Conservation (phyloP, 768 basidiomycete species). For the Amanita pseudoporphyria region DNA sequence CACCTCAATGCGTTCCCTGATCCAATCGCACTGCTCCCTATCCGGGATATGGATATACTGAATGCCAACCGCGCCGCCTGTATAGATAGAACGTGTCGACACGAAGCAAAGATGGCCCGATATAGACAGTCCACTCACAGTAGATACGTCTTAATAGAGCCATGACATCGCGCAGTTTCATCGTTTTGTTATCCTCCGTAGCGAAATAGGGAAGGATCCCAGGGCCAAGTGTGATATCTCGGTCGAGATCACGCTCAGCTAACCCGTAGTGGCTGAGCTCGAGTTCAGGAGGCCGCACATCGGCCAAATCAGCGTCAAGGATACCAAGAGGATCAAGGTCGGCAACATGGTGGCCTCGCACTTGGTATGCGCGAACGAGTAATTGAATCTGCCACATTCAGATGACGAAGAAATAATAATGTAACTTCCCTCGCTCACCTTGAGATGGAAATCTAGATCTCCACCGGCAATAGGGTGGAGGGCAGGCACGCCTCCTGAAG, state of each 20-base stretch:
- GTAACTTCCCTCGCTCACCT: conserved; percentile 38
- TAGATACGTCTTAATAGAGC: conserved; percentile 87
- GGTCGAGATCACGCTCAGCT: conserved; percentile 88
- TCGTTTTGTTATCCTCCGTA: conserved; percentile 73
- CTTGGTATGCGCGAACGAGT: conserved; percentile 97
- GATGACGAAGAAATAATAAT: background rate
- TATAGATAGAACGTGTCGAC: conserved; percentile 7
- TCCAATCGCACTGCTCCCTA: conserved; percentile 99
- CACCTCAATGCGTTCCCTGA: conserved; percentile 89
- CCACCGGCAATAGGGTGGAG: conserved; percentile 59
- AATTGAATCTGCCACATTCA: conserved; percentile 70
- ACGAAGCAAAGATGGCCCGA: background rate
- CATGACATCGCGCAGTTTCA: conserved; percentile 90
- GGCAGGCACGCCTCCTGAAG: conserved; percentile 74
- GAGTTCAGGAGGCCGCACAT: conserved; percentile 77
- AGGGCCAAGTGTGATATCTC: conserved; percentile 89
- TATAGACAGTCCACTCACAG: conserved; percentile 44
- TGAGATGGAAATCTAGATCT: conserved; percentile 89
- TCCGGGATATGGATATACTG: conserved; percentile 96
- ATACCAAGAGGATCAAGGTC: conserved; percentile 95
- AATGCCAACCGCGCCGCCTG: conserved; percentile 75
- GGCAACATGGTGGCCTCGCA: conserved; percentile 94
- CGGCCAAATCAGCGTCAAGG: conserved; percentile 77
- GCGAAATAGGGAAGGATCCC: conserved; percentile 96
- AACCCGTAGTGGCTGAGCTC: conserved; percentile 94